phyloP scores from a whole-genome alignment of 2,329 filamentous ascomycete species.

The Dothideomycetes sp. region DNA sequence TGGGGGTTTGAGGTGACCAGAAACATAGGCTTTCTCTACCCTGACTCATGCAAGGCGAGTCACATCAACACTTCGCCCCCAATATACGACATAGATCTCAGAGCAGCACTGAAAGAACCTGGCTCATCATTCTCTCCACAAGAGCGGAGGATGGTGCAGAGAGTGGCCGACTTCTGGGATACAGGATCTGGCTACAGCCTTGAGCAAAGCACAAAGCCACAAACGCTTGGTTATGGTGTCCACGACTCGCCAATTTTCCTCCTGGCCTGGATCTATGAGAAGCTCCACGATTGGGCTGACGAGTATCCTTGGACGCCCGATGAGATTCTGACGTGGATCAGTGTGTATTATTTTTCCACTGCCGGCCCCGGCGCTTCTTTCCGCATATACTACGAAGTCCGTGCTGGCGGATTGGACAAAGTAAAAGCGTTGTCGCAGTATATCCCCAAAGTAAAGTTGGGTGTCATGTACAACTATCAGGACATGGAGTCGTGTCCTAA shows the following conservation, averaged over 20 bases:
- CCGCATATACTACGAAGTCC: slow-evolving; percentile 64
- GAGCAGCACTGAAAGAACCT: slow-evolving; percentile 48
- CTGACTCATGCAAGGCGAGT: slow-evolving; percentile 46
- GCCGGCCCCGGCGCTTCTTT: slow-evolving; percentile 60
- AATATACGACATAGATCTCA: slow-evolving; percentile 38
- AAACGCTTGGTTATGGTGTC: slow-evolving; percentile 62
- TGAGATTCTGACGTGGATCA: slow-evolving; percentile 66
- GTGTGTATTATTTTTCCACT: slow-evolving; percentile 61
- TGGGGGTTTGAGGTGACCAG: slow-evolving; percentile 62
- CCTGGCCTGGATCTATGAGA: slow-evolving; percentile 73
- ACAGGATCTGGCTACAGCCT: slow-evolving; percentile 52
- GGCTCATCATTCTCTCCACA: slow-evolving; percentile 43
- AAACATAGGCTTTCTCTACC: slow-evolving; percentile 51
- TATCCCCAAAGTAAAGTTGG: slow-evolving; percentile 41
- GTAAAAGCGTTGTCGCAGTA: neutral
- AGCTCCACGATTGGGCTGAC: slow-evolving; percentile 69
- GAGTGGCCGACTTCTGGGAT: slow-evolving; percentile 47
- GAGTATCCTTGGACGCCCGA: slow-evolving; percentile 64
- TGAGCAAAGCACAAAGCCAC: slow-evolving; percentile 57
- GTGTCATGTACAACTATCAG: slow-evolving; percentile 47
- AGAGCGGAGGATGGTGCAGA: slow-evolving; percentile 44
- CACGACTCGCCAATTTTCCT: slow-evolving; percentile 61
- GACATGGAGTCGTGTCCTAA: slow-evolving; percentile 48
- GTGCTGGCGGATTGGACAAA: slow-evolving; percentile 25
- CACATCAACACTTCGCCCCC: slow-evolving; percentile 55